Base-by-base conservation (phyloP, 1,139 yeast genomes). In the Kodamaea suecica region DNA sequence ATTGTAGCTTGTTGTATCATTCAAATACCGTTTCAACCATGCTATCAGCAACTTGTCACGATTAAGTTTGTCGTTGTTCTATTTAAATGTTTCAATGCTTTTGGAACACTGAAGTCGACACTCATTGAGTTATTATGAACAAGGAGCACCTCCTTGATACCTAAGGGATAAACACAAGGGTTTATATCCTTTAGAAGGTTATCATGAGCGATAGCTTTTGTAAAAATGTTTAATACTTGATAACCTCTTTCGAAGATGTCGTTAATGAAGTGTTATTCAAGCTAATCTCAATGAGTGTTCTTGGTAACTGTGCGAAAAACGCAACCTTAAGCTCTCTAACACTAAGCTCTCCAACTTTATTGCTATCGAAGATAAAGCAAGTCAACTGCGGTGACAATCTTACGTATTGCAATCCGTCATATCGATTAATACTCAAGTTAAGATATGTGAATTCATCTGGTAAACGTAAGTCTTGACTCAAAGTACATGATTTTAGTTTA, bases 351-450 rank as follows among this genome's bases (percentile, higher is more conserved):
- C 42, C 47, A 6, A 39, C 20, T 3, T 36, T 27, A 26, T 39
- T 35, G n/a, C 39, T 40, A n/a, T 38, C 36, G 3, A 48, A 33
- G 4, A 29, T 30, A 5, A 48, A 39, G 12, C 29, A 31, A 6
- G 39, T 29, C 10, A 48, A 35, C 5, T 32, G 29, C 5, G 35
- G 20, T 1, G 52, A 49, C 3, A 47, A 26, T 3, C 23, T 4
- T 10, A 42, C 30, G n/a, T 34, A 29, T 5, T 38, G 37, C 12
- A 44, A 17, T 4, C 41, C 39, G 2, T 28, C 17, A 17, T 50
- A 38, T 7, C 34, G 33, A 34, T 52, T 52, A 13, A 37, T 34
- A 21, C 52, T 42, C 29, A 52, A 35, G 30, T 52, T 44, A 10
- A 52, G 42, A 9, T 27, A 29, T 10, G 33, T 33, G 8, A 50